Evolutionary conservation across 805 yeast genomes (phyloP).

Genomic region (Starmerella roubikii): DNA sequence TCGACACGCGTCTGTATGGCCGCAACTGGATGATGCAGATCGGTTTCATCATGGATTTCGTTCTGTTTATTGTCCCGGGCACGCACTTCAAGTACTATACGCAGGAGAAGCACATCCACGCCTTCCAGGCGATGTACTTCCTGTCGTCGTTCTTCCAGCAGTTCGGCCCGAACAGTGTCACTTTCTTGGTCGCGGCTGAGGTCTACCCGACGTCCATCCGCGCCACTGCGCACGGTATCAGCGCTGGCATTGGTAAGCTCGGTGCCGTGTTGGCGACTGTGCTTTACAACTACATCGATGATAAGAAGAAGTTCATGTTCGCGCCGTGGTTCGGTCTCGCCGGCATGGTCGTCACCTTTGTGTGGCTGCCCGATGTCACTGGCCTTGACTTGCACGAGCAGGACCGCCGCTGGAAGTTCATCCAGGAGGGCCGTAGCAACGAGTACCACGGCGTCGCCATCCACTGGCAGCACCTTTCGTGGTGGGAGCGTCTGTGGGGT

Average conservation of each 20-base stretch:
- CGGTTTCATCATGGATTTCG: slow-evolving; percentile 44
- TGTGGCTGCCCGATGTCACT: slow-evolving; percentile 29
- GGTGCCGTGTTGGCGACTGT: slow-evolving; percentile 48
- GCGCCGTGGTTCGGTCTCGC: slow-evolving; percentile 31
- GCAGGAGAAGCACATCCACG: slow-evolving; percentile 19
- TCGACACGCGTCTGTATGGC: slow-evolving; percentile 38
- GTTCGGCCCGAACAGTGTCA: slow-evolving; percentile 53
- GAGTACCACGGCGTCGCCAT: slow-evolving; percentile 31
- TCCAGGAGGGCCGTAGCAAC: slow-evolving; percentile 25
- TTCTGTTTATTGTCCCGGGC: slow-evolving; percentile 43
- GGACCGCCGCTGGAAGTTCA: slow-evolving; percentile 28
- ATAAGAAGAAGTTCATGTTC: slow-evolving; percentile 26
- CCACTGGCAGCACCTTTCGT: slow-evolving; percentile 26
- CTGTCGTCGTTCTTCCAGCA: slow-evolving; percentile 51
- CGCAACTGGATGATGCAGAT: slow-evolving; percentile 44
- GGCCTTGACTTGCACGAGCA: slow-evolving; percentile 29
- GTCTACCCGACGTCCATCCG: slow-evolving; percentile 52
- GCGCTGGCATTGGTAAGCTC: slow-evolving; percentile 52
- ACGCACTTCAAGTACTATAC: slow-evolving; percentile 42
- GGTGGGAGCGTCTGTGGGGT: slow-evolving; percentile 27
- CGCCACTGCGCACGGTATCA: slow-evolving; percentile 53
- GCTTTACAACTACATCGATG: slow-evolving; percentile 27
- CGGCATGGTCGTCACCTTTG: slow-evolving; percentile 26
- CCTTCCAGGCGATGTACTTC: slow-evolving; percentile 44
- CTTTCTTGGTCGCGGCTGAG: slow-evolving; percentile 53